Evolutionary conservation across 148 eudicot species (phyloP).

Genomic region (Rhododendron ovatum): DNA sequence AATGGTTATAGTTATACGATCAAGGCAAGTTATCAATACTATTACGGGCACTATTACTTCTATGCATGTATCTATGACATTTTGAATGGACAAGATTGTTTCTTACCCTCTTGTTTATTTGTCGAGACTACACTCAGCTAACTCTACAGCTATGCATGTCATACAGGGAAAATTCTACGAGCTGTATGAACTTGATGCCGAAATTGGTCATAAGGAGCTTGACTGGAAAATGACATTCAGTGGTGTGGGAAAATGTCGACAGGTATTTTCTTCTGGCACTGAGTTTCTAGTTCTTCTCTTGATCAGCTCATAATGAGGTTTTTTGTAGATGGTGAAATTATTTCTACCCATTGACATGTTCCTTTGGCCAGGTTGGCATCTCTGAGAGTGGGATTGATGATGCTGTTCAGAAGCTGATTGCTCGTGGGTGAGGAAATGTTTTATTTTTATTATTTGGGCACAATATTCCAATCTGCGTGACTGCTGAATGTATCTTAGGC

Average conservation of each 20-base stretch:
- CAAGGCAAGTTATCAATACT: neutral
- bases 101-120: neutral
- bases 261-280: constrained; percentile 37
- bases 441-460: neutral
- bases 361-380: constrained; percentile 71
- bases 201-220: constrained; percentile 95
- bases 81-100: neutral
- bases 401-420: constrained; percentile 88
- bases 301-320: neutral
- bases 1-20: neutral
- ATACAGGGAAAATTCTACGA: constrained; percentile 89
- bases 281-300: neutral
- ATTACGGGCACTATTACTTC: neutral
- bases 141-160: neutral
- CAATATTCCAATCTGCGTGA: neutral
- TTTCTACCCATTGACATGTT: constrained; percentile 2
- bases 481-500: neutral
- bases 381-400: constrained; percentile 95
- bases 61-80: neutral
- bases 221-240: constrained; percentile 94
- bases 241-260: constrained; percentile 98
- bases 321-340: neutral
- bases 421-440: constrained; percentile 73
- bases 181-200: constrained; percentile 98
- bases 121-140: neutral